phyloP scores from a whole-genome alignment of 306 rosid genomes.

The Abrus pulchellus region DNA sequence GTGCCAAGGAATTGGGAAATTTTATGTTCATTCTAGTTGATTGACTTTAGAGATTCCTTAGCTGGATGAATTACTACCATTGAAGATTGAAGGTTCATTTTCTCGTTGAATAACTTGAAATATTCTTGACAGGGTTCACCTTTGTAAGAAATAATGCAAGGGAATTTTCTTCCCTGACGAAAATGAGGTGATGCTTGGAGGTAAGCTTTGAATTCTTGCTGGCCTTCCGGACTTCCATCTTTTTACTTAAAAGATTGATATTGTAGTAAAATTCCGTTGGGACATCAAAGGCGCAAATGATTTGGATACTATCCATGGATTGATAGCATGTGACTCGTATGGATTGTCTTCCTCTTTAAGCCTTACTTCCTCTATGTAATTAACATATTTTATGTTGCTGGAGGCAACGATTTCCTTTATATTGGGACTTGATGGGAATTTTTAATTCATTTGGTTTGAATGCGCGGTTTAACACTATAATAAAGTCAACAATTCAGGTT shows the following conservation, averaged over 20 bases:
- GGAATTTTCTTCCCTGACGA: slow-evolving; percentile 22
- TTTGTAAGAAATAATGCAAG: slow-evolving; percentile 1
- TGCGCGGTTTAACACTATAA: background rate
- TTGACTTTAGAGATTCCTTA: slow-evolving; percentile 44
- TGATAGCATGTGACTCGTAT: slow-evolving; percentile 34
- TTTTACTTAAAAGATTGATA: slow-evolving; percentile 25
- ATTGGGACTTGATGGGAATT: slow-evolving; percentile 33
- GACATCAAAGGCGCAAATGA: slow-evolving; percentile 7
- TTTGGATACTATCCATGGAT: slow-evolving; percentile 15
- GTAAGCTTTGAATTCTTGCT: slow-evolving; percentile 37
- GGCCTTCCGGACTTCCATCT: slow-evolving; percentile 16
- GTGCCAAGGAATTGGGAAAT: slow-evolving; percentile 30
- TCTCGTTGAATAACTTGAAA: slow-evolving; percentile 27
- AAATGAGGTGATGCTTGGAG: slow-evolving; percentile 26
- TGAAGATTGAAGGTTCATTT: slow-evolving; percentile 33
- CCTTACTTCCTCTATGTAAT: slow-evolving; percentile 13
- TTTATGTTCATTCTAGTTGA: slow-evolving; percentile 35
- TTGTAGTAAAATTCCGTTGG: slow-evolving; percentile 26
- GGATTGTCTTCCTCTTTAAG: slow-evolving; percentile 32
- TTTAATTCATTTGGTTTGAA: slow-evolving; percentile 3
- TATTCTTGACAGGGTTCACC: slow-evolving; percentile 32
- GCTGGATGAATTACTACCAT: slow-evolving; percentile 29
- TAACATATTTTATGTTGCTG: slow-evolving; percentile 31
- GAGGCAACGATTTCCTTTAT: slow-evolving; percentile 31
- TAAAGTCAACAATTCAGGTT: background rate